Evolutionary conservation across 192 early-diverging fungal genomes (phyloP), one percentile per base, ranked within the genome.

Genomic region (Coemansia sp.): DNA sequence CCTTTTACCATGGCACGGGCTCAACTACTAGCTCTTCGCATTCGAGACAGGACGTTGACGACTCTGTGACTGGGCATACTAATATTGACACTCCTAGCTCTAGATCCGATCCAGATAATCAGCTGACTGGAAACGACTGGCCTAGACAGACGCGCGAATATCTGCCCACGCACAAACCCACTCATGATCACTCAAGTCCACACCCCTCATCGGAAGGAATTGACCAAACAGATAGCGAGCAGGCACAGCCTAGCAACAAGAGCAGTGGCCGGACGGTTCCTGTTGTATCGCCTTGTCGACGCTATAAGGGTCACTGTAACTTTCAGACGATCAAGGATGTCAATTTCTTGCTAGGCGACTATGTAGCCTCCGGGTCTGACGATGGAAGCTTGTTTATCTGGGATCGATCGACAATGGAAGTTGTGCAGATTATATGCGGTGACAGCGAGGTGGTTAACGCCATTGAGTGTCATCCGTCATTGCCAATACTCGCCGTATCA

Each of bases 311-410:
- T 1, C 73, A 81, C 43, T 78, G 75, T 53, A 82, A 74, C 62
- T 58, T 75, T 6, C 74, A 87, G 70, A 91, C 90, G 6, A 68
- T 89, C 53, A 94, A 94, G 67, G 91, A 92, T 59, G 90, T 91
- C 38, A 89, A 88, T 68, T 92, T 91, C 76, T 75, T 87, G 0
- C 86, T 89, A 44, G 88, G 87, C 64, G 84, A 85, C 52, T 91
- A 88, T 57, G 76, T 94, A 17, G 86, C 89, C 63, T 92, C 90
- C 8, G 93, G 93, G 1, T 91, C 89, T 4, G 93, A 94, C 66
- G 93, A 92, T 71, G 90, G 93, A 19, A 72, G 78, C 11, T 63
- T 89, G 4, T 90, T 88, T 67, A 64, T 93, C 35, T 94, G 89
- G 89, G 82, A 90, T 62, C 87, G 88, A 67, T 55, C 69, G 13